A percentile compares a stretch with the other conserved stretches of the same genome.
Evolutionary conservation across 306 rosid species (phyloP).

Genomic region (Ziziphus jujuba): DNA sequence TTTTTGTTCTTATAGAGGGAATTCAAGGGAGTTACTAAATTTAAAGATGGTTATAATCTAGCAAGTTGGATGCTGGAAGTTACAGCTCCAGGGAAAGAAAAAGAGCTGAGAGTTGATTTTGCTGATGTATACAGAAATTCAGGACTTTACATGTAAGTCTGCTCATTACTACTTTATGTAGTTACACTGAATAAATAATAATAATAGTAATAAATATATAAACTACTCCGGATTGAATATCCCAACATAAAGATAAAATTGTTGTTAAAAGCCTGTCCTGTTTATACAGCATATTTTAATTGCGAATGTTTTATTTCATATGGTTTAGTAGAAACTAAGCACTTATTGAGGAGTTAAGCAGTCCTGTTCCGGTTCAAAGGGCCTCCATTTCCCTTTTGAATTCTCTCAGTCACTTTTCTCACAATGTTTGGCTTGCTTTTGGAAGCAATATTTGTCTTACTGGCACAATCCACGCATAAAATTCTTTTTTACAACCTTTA

Average conservation of each 20-base stretch:
- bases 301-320: background rate
- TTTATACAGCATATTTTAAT: too few species aligned
- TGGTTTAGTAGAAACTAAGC: slow-evolving; percentile 75
- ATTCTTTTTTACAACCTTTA: slow-evolving; percentile 39
- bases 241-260: too few species aligned
- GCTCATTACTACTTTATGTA: too few species aligned
- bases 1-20: slow-evolving; percentile 34
- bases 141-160: slow-evolving; percentile 51
- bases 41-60: slow-evolving; percentile 79
- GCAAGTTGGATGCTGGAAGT: slow-evolving; percentile 97
- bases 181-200: too few species aligned
- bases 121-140: slow-evolving; percentile 52
- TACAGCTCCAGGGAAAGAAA: slow-evolving; percentile 53
- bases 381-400: slow-evolving; percentile 51
- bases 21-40: slow-evolving; percentile 30
- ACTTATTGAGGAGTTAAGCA: slow-evolving; percentile 58
- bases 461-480: slow-evolving; percentile 49
- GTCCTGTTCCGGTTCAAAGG: slow-evolving; percentile 59
- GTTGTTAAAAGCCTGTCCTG: too few species aligned
- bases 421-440: slow-evolving; percentile 76
- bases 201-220: too few species aligned
- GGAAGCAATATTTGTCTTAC: slow-evolving; percentile 61
- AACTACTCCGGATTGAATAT: too few species aligned
- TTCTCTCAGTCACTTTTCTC: slow-evolving; percentile 58
- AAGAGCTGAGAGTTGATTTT: slow-evolving; percentile 54